Base-by-base conservation (phyloP, 257 asterid genomes). In the Petrea volubilis region DNA sequence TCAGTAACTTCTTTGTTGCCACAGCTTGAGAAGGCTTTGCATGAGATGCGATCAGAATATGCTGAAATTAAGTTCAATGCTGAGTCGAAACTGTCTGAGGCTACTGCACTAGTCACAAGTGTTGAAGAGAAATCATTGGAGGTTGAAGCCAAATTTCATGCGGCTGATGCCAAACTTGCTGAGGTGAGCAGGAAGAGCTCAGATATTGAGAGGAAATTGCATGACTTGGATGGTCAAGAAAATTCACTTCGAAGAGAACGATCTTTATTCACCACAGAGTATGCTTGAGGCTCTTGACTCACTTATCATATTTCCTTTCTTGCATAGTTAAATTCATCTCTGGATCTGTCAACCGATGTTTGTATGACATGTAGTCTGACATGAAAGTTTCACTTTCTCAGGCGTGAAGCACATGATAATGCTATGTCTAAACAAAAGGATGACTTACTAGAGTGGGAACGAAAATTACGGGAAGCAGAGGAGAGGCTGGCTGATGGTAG, bases 11-110 rank as follows among this genome's bases (percentile, higher is more conserved):
- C 43, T 6, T 47, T 72, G 43, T 80, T 78, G 71, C n/a, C 75
- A 61, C 98, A 95, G 99, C 86, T 95, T 21, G 99, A 95, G 88
- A 90, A 93, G 85, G 90, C 88, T 74, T 68, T 88, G 69, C 90
- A 72, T 24, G 93, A 90, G 70, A 93, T 93, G 91, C 97, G 97
- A 27, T 73, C 93, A 40, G 98, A 88, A 72, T 71, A 83, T 80
- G 99, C 99, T 41, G 98, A 81, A 78, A 86, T 86, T 63, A 92
- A 90, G 84, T 90, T 90, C 71, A 87, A 90, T 47, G 97, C 98
- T 72, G 99, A 95, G 78, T 86, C 97, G 49, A 83, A 77, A 41
- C 67, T 79, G 78, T 94, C 97, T 40, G 99, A 85, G 82, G 97
- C 99, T 64, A 80, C 84, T 82, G 90, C 97, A 49, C 74, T 95